Percentiles rank a stretch among this genome's conserved stretches.
These are phyloP conservation scores for Sporothrix globosa DNA, from an alignment of 2,329 filamentous ascomycete species.

Conservation along the genomic window DNA sequence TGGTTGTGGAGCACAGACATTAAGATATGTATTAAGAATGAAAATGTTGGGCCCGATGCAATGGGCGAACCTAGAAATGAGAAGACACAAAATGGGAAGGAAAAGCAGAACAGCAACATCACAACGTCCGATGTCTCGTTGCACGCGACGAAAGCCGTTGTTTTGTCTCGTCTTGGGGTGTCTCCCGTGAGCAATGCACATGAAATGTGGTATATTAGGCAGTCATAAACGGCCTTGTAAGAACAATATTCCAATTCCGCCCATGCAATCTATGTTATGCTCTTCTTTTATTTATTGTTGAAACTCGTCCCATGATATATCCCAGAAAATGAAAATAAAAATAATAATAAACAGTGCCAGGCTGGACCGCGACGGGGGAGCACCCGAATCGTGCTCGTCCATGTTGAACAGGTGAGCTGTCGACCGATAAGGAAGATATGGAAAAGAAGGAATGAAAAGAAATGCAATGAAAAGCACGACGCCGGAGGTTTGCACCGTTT, in stretches of 20 bases:
- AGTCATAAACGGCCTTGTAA: background rate
- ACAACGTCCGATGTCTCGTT: background rate
- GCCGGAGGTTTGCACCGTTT: constrained; percentile 26
- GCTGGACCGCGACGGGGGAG: background rate
- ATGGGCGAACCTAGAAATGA: background rate
- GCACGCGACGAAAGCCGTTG: background rate
- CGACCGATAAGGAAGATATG: constrained; percentile 26
- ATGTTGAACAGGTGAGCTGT: constrained; percentile 37
- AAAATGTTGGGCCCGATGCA: background rate
- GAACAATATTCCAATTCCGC: constrained; percentile 15
- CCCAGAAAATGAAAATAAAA: background rate
- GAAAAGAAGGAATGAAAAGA: constrained; percentile 25
- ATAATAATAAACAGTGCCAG: constrained; percentile 23
- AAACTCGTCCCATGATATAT: constrained; percentile 25
- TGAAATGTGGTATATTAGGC: background rate
- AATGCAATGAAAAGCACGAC: constrained; percentile 23
- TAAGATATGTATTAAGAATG: background rate
- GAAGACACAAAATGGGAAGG: background rate
- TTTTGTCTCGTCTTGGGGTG: constrained; percentile 21
- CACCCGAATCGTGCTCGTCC: constrained; percentile 29
- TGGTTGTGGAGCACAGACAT: constrained; percentile 13
- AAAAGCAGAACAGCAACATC: background rate
- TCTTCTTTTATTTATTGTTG: constrained; percentile 26
- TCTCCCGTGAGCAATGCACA: background rate
- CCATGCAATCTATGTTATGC: constrained; percentile 8